phyloP scores from a whole-genome alignment of 2,329 filamentous ascomycete genomes.

The Capronia epimyces region DNA sequence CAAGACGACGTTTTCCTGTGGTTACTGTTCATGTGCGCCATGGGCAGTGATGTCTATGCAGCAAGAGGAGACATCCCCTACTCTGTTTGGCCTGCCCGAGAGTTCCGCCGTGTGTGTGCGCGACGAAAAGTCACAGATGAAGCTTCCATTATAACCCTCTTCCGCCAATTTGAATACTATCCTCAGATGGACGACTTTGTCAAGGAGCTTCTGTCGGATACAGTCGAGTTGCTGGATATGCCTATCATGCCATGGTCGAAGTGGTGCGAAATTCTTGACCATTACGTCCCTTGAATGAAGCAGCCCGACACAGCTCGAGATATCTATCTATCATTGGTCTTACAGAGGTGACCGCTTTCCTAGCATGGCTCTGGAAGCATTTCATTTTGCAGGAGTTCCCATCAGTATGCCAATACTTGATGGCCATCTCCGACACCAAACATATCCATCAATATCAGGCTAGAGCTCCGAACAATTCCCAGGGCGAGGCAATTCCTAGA shows the following conservation, averaged over 20 bases:
- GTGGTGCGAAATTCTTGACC: constrained; percentile 12
- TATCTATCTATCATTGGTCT: too few relatives aligned
- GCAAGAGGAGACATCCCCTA: constrained; percentile 15
- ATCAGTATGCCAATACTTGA: too few relatives aligned
- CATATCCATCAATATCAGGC: too few relatives aligned
- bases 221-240: background rate
- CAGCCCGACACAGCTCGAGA: background rate
- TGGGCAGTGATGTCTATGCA: constrained; percentile 13
- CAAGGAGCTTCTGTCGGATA: background rate
- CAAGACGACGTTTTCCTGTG: constrained; percentile 6
- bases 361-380: too few relatives aligned
- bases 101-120: constrained; percentile 4
- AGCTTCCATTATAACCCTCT: background rate
- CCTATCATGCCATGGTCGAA: constrained; percentile 10
- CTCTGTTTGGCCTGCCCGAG: constrained; percentile 9
- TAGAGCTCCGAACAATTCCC: too few relatives aligned
- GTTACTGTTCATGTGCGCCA: constrained; percentile 9
- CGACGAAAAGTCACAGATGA: background rate
- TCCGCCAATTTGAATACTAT: constrained; percentile 6
- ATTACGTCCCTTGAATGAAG: constrained; percentile 2
- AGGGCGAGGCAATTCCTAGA: too few relatives aligned
- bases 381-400: too few relatives aligned
- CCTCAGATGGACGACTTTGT: constrained; percentile 9
- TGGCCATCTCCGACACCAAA: too few relatives aligned
- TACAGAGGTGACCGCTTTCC: too few relatives aligned